These are phyloP conservation scores for Wallacemonas sp. DNA, from an alignment of 208 protist genomes.

Conservation along the genomic window DNA sequence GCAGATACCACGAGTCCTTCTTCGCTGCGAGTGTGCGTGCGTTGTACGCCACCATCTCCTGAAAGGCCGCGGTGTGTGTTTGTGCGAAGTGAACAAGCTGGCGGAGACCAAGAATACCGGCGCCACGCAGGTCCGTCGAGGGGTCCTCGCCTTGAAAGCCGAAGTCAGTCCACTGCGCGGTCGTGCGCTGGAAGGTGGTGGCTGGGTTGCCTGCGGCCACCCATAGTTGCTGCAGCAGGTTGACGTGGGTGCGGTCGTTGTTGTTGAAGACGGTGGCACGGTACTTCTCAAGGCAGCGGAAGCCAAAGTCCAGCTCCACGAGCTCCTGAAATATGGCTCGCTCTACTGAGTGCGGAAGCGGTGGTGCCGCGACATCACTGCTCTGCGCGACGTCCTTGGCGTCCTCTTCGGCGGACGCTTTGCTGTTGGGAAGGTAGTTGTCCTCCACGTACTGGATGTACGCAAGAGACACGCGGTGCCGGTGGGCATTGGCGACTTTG, in stretches of 20 bases:
- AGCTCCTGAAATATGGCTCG: conserved; percentile 49
- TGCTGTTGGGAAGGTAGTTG: conserved; percentile 37
- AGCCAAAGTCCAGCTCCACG: conserved; percentile 28
- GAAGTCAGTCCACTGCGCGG: conserved; percentile 59
- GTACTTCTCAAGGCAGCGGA: conserved; percentile 54
- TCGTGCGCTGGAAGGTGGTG: conserved; percentile 32
- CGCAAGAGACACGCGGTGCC: conserved; percentile 22
- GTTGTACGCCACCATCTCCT: conserved; percentile 80
- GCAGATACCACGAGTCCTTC: conserved; percentile 69
- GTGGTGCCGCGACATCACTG: not conserved
- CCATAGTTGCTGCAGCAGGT: conserved; percentile 74
- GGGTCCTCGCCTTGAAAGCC: conserved; percentile 91
- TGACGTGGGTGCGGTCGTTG: conserved; percentile 41
- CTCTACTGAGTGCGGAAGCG: conserved; percentile 17
- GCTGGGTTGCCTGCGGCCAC: conserved; percentile 37
- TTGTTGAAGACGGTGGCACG: conserved; percentile 65
- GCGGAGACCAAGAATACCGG: conserved; percentile 73
- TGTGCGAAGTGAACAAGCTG: conserved; percentile 84
- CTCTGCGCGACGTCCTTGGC: not conserved
- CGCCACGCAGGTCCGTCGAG: conserved; percentile 84
- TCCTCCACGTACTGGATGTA: conserved; percentile 47
- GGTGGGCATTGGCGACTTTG: conserved; percentile 40
- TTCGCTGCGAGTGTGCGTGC: conserved; percentile 29
- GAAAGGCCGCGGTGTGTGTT: conserved; percentile 44
- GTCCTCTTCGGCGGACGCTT: not conserved